Evolutionary conservation across 2,329 filamentous ascomycete species (phyloP), one percentile per base, ranked within the genome.

Genomic region (Zasmidium cellare): DNA sequence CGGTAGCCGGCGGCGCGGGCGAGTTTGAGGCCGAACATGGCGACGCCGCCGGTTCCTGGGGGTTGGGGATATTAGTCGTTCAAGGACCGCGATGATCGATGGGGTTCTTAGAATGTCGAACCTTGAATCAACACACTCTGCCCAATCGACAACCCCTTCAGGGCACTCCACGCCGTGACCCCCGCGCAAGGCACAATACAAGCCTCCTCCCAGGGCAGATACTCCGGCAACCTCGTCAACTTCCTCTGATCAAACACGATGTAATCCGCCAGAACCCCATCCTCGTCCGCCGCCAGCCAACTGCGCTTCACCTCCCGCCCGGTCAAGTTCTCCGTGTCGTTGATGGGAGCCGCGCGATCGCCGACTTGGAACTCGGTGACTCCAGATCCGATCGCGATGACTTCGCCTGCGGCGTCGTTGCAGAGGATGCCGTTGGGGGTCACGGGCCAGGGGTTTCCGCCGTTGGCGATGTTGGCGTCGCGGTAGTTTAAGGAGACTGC

Each of bases 121-220:
- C 75, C 77, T 72, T 80, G 77, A 41, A 80, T 76, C 19, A 80
- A 64, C 18, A 80, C 74, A 1, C 66, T 78, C 57, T 76, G 63
- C 1, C 77, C 76, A 18, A 77, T 72, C 0, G 60, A 63, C 11
- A 72, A 63, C 1, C 71, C 76, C 59, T 75, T 77, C n/a, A 70
- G 50, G 18, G 59, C 59, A 24, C 55, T 56, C 55, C 58, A 69
- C 0, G 85, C 85, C 5, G 86, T 87, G 22, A 87, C 77, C 1
- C 79, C 80, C 0, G 85, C 84, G 56, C 86, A 82, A 14, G 84
- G 83, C 5, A 88, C 66, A 35, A 82, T 84, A 19, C 77, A 75
- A 0, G 84, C 85, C 71, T 88, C 83, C 57, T 83, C 81, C 56
- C 83, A 77, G 6, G 73, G 76, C 52, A 88, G 65, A 67, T 86